Percentiles rank a stretch among this genome's conserved stretches.
These are phyloP conservation scores for Ascocoryne sarcoides DNA, from an alignment of 2,329 filamentous ascomycete species.

Conservation along the genomic window DNA sequence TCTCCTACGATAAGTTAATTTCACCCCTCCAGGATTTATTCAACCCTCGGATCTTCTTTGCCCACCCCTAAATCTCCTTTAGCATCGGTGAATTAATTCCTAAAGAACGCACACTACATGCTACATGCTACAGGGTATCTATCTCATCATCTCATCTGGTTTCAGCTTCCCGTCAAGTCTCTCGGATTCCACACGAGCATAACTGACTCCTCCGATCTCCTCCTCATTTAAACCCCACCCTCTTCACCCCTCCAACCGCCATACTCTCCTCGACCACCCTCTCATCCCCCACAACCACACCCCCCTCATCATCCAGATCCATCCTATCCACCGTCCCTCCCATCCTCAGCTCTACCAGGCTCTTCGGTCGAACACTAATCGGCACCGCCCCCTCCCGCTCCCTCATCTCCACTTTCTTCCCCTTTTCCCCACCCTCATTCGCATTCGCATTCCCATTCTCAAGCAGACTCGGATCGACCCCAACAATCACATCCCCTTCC, in stretches of 20 bases:
- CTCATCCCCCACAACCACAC: constrained; percentile 17
- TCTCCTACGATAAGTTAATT: too few relatives aligned
- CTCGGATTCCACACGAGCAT: too few relatives aligned
- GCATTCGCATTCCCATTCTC: not conserved
- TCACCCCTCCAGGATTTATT: too few relatives aligned
- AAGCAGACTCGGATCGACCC: constrained; percentile 18
- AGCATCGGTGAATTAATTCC: too few relatives aligned
- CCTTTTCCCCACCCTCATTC: not conserved
- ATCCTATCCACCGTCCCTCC: constrained; percentile 20
- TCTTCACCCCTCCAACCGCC: constrained; percentile 20
- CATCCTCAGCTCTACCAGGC: constrained; percentile 1
- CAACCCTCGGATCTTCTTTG: too few relatives aligned
- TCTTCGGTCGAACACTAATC: constrained; percentile 10
- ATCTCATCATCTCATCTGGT: too few relatives aligned
- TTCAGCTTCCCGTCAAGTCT: too few relatives aligned
- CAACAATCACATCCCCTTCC: constrained; percentile 17
- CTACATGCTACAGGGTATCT: too few relatives aligned
- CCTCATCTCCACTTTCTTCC: constrained; percentile 23
- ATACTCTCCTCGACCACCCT: constrained; percentile 16
- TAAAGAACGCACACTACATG: too few relatives aligned
- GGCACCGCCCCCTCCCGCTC: constrained; percentile 18
- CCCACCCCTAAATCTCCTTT: too few relatives aligned
- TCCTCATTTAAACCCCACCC: constrained; percentile 15
- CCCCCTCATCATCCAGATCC: constrained; percentile 22
- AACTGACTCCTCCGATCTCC: too few relatives aligned